These are phyloP conservation scores for Apium graveolens DNA, from an alignment of 129 eudicot genomes.

Conservation along the genomic window DNA sequence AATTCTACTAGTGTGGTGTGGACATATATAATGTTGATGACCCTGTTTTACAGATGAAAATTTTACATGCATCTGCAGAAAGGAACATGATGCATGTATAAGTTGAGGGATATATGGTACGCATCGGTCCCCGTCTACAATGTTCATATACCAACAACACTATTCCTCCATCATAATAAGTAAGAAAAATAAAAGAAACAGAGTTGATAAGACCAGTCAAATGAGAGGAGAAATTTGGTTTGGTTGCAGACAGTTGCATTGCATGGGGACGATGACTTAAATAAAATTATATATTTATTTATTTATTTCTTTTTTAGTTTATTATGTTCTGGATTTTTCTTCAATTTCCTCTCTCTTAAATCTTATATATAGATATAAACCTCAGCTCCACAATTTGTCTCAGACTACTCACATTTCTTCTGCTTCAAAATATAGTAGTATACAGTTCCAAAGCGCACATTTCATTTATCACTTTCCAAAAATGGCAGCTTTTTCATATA, in stretches of 20 bases:
- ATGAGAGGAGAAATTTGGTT: conserved; percentile 3
- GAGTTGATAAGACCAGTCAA: conserved; percentile 21
- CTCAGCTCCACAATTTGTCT: conserved; percentile 4
- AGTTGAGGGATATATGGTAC: not conserved
- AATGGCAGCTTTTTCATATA: conserved; percentile 55
- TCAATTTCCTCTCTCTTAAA: not conserved
- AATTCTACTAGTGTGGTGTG: no score
- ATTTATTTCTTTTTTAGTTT: not conserved
- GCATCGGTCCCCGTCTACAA: conserved; percentile 2
- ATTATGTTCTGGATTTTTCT: not conserved
- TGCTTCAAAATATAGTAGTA: not conserved
- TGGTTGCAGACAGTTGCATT: no score
- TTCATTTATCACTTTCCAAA: conserved; percentile 8
- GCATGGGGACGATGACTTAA: conserved; percentile 8
- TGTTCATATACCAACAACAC: not conserved
- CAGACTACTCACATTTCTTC: not conserved
- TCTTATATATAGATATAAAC: conserved; percentile 13
- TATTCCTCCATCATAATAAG: conserved; percentile 3
- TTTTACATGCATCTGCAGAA: no score
- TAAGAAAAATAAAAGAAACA: not conserved
- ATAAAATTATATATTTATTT: not conserved
- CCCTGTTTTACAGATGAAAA: not conserved
- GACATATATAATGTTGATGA: no score
- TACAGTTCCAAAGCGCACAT: conserved; percentile 14
- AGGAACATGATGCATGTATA: not conserved